A percentile compares a stretch with the other conserved stretches of the same genome.
Conservation (phyloP, 768 basidiomycete genomes). For the Tylopilus subfusipes region DNA sequence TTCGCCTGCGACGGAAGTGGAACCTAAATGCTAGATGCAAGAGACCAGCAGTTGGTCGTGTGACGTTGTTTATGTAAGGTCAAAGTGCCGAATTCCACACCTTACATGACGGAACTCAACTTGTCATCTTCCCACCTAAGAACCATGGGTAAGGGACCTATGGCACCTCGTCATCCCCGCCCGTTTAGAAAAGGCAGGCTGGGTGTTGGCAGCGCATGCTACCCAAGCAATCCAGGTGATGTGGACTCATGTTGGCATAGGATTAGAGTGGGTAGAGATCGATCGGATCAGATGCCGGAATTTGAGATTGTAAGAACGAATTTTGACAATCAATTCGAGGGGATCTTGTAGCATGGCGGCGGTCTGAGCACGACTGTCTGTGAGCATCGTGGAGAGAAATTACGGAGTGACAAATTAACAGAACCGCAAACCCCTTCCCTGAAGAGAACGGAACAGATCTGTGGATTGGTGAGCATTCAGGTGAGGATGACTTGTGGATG, state of each 20-base stretch:
- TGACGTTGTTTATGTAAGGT: slow-evolving; percentile 7
- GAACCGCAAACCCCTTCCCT: background rate
- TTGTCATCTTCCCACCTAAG: background rate
- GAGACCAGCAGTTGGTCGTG: slow-evolving; percentile 3
- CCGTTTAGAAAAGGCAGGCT: background rate
- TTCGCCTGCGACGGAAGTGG: background rate
- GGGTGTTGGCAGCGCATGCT: background rate
- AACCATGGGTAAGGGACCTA: slow-evolving; percentile 21
- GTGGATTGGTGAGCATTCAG: background rate
- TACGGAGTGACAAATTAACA: background rate
- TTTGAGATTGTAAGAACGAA: background rate
- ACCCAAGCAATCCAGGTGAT: slow-evolving; percentile 9
- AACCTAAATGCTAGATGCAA: background rate
- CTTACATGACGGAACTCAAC: background rate
- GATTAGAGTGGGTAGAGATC: slow-evolving; percentile 12
- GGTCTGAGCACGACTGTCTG: background rate
- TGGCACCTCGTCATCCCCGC: slow-evolving; percentile 20
- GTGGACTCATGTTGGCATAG: slow-evolving; percentile 4
- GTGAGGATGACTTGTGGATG: background rate
- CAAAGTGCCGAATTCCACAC: slow-evolving; percentile 2
- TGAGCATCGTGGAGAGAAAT: background rate
- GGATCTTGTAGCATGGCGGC: background rate
- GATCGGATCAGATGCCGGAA: slow-evolving; percentile 19
- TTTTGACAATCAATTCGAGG: background rate
- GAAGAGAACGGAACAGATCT: background rate